Evolutionary conservation across 305 asterid species (phyloP), one percentile per base, ranked within the genome.

Genomic region (Solanum hybrid): DNA sequence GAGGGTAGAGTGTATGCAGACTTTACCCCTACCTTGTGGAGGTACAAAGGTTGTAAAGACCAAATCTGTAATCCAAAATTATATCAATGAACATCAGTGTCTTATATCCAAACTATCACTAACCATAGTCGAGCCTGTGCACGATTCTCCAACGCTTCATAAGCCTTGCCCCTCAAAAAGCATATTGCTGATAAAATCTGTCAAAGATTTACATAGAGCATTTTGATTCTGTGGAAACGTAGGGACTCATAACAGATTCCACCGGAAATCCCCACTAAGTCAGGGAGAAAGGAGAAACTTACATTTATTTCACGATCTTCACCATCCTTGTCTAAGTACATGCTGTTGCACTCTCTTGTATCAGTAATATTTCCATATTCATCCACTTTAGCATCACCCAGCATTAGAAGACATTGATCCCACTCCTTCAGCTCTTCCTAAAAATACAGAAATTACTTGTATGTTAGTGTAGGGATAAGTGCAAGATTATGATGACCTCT

Each of bases 271-370:
- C 35, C 24, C 46, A 86, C 57, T 33, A 86, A 34, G 46, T 28
- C 67, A 61, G 31, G 40, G 83, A 76, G 81, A 34, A 46, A 16
- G 57, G 57, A 86, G 7, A 74, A 77, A 94, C 97, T 93, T 92
- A 97, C 99, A 92, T 97, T 97, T 91, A 98, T 98, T 94, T 98
- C 99, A 86, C 98, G 99, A 92, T 98, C 99, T 95, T 98, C 99
- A 36, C 96, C 93, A 89, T 98, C 99, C 95, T 96, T 98, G 89
- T 98, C 99, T 93, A 96, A 94, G 92, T 95, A 94, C 96, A 94
- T 97, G 95, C 93, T 93, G 84, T 84, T 94, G 91, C 89, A 95
- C 81, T 98, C 99, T 93, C 95, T 96, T 77, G 96, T 91, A 89
- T 95, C 98, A 2, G 97, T 94, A 92, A 96, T 92, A 92, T 96